Conservation (phyloP, 345 rosid genomes). For the Eucalyptus grandis region DNA sequence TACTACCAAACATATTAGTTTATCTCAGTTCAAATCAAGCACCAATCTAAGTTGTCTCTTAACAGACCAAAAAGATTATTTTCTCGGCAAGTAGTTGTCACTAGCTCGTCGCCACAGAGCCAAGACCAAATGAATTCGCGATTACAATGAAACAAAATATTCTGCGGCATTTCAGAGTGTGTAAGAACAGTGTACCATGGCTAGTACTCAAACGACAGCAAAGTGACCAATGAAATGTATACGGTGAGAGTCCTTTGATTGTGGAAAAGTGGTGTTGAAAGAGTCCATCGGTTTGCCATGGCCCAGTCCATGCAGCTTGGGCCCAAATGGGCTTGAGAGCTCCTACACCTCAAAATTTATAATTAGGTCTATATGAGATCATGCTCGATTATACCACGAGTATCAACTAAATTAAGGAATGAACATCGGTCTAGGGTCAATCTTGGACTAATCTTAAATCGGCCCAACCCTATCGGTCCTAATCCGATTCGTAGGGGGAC, state of each 20-base stretch:
- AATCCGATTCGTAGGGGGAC: too few relatives aligned
- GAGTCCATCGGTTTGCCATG: not conserved
- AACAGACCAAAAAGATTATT: not conserved
- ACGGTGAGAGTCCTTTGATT: not conserved
- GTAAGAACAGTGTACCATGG: not conserved
- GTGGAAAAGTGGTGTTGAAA: not conserved
- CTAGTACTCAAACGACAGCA: not conserved
- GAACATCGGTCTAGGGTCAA: too few relatives aligned
- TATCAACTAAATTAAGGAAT: too few relatives aligned
- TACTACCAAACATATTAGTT: not conserved
- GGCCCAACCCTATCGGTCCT: too few relatives aligned
- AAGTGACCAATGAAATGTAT: not conserved
- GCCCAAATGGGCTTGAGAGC: not conserved
- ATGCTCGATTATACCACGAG: too few relatives aligned
- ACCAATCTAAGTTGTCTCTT: not conserved
- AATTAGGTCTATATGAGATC: not conserved
- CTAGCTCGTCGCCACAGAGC: not conserved
- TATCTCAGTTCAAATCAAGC: not conserved
- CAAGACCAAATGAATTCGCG: not conserved
- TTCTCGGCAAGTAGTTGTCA: not conserved
- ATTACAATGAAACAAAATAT: not conserved
- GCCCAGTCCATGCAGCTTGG: not conserved
- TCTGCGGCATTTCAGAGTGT: not conserved
- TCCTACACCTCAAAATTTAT: rapidly evolving
- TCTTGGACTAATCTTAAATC: too few relatives aligned